Evolutionary conservation across 2,329 filamentous ascomycete species (phyloP).

Genomic region (Xylariaceae sp.): DNA sequence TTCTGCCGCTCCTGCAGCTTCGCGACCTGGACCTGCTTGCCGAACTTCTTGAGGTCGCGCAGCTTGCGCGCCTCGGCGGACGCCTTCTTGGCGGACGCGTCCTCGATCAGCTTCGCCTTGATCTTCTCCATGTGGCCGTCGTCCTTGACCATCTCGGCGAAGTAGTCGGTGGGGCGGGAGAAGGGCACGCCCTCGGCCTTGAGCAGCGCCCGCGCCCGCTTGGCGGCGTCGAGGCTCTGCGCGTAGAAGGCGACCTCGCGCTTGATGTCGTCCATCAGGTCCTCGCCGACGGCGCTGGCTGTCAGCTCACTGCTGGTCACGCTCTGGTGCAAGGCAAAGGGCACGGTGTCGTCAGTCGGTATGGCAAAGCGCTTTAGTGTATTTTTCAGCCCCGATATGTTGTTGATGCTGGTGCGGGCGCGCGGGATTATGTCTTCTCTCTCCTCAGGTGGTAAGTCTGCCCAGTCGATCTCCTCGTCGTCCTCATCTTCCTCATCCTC

Average conservation of each 20-base stretch:
- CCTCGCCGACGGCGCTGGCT: conserved; percentile 69
- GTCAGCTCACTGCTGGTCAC: conserved; percentile 67
- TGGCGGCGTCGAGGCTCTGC: conserved; percentile 81
- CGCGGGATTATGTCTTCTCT: conserved; percentile 57
- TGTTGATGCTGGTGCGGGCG: conserved; percentile 78
- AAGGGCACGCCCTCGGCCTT: conserved; percentile 86
- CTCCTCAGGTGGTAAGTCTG: conserved; percentile 73
- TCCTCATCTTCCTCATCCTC: conserved; percentile 69
- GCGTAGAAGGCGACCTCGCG: conserved; percentile 94
- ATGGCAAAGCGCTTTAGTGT: conserved; percentile 81
- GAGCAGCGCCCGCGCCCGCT: conserved; percentile 73
- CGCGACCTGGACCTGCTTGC: conserved; percentile 95
- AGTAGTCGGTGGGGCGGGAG: conserved; percentile 90
- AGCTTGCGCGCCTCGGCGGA: conserved; percentile 88
- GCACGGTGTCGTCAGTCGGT: conserved; percentile 67
- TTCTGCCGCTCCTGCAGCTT: conserved; percentile 94
- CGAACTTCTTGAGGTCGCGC: conserved; percentile 97
- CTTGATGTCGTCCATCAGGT: conserved; percentile 88
- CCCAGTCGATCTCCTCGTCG: conserved; percentile 87
- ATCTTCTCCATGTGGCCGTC: conserved; percentile 99
- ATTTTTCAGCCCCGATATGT: conserved; percentile 82
- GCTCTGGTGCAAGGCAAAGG: conserved; percentile 84
- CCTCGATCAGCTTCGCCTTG: conserved; percentile 89
- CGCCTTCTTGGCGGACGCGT: conserved; percentile 91
- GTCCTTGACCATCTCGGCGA: conserved; percentile 98